A percentile compares a stretch with the other conserved stretches of the same genome.
Evolutionary conservation across 345 rosid species (phyloP).

Genomic region (Mallotus nudiflorus): DNA sequence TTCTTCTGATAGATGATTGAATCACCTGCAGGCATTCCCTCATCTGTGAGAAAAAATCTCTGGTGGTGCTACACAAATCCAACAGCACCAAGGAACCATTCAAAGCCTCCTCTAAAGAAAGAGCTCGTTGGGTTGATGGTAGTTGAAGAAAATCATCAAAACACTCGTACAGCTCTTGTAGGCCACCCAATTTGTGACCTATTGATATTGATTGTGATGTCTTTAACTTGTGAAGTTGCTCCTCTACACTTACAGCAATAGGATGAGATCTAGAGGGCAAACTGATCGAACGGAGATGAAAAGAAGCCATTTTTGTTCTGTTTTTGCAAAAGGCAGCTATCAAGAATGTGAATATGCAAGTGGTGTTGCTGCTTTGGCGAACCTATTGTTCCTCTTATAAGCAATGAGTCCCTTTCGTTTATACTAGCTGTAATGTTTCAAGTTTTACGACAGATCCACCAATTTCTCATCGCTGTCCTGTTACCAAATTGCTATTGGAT

Average conservation of each 20-base stretch:
- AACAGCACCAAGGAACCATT: neutral
- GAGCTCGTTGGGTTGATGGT: neutral
- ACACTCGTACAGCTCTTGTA: neutral
- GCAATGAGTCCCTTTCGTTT: neutral
- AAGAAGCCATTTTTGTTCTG: slow-evolving; percentile 8
- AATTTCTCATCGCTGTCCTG: neutral
- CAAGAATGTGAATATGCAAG: neutral
- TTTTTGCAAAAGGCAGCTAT: neutral
- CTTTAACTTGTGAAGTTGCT: slow-evolving; percentile 21
- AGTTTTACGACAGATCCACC: neutral
- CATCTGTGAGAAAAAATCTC: slow-evolving; percentile 7
- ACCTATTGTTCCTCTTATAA: neutral
- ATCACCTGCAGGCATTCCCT: neutral
- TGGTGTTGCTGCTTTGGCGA: neutral
- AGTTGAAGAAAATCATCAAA: neutral
- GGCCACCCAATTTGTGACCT: neutral
- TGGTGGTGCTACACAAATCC: neutral
- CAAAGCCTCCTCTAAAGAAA: neutral
- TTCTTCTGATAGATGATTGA: neutral
- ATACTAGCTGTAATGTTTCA: slow-evolving; percentile 2
- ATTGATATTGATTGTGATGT: slow-evolving; percentile 22
- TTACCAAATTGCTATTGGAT: neutral
- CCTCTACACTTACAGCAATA: slow-evolving; percentile 6
- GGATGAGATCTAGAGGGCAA: slow-evolving; percentile 36
- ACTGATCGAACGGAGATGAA: slow-evolving; percentile 30